Base-by-base conservation (phyloP, 371 early-diverging fungal genomes). In the Mucor sp. region DNA sequence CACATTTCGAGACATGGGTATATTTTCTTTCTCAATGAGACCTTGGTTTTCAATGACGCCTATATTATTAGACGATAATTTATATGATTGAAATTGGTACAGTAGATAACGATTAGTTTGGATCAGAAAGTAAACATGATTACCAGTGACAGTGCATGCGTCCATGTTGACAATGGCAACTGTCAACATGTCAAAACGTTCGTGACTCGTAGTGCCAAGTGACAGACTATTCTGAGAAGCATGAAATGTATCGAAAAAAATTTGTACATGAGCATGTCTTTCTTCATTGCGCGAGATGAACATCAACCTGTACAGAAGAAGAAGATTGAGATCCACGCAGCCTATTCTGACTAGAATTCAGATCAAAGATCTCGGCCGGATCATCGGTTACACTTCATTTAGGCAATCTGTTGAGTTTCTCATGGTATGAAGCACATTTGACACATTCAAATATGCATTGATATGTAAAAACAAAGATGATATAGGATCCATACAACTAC, bases 331-430 rank as follows among this genome's bases (percentile, higher is more conserved):
- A 19, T 67, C 67, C 1, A 65, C 62, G n/a, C 74, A 74, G 27
- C 69, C 74, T 62, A 72, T 77, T 4, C 39, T 77, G 4, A 74
- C 77, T 12, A 66, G 72, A 56, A 50, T 53, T 19, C 78, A 77
- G 53, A 69, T 77, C 15, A 58, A 66, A 23, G 74, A 77, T 27
- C 35, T 77, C 5, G 78, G 78, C 11, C 56, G 64, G 50, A 58
- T 66, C 8, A 50, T 74, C n/a, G 66, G 59, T 5, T 60, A 47
- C 15, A 47, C 60, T 0, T 74, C 74, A 28, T 72, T 74, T 67
- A 58, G 72, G 30, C 60, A 74, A 48, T 66, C 74, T 1, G 72
- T 69, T 35, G 78, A 77, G 55, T 69, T 64, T 50, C 55, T 74
- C 37, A 71, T 77, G 77, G 77, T 74, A 72, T 35, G 39, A 58